These are phyloP conservation scores for Naematelia encephala DNA, from an alignment of 768 basidiomycete species.

Conservation along the genomic window DNA sequence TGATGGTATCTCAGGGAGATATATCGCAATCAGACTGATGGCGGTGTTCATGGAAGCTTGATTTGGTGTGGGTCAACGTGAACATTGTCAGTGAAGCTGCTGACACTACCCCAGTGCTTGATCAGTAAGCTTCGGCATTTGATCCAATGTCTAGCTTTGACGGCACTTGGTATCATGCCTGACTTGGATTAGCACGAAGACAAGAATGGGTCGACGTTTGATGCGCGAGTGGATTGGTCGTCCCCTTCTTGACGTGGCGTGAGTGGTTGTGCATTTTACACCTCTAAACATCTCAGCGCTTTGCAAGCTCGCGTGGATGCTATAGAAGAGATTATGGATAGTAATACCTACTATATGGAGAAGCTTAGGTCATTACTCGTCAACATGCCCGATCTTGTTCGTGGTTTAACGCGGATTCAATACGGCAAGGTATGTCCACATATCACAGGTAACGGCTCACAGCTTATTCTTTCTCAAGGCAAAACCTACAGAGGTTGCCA, in stretches of 20 bases:
- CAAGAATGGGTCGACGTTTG: constrained; percentile 80
- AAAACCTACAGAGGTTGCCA: constrained; percentile 73
- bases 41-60: constrained; percentile 68
- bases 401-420: constrained; percentile 80
- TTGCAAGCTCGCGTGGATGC: constrained; percentile 76
- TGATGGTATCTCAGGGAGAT: constrained; percentile 61
- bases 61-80: constrained; percentile 56
- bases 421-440: constrained; percentile 70
- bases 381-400: constrained; percentile 76
- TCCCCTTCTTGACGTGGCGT: constrained; percentile 74
- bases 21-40: constrained; percentile 85
- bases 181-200: constrained; percentile 65
- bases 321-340: constrained; percentile 69
- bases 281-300: constrained; percentile 55
- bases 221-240: constrained; percentile 81
- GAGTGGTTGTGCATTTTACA: constrained; percentile 19
- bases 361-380: constrained; percentile 67
- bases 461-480: constrained; percentile 52
- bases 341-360: constrained; percentile 62
- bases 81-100: neutral
- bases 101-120: constrained; percentile 59
- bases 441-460: too few species aligned
- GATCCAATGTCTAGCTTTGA: neutral
- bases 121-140: constrained; percentile 53
- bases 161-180: too few species aligned